Conservation (phyloP, 495 filamentous ascomycete genomes). For the Aspergillus haitiensis region DNA sequence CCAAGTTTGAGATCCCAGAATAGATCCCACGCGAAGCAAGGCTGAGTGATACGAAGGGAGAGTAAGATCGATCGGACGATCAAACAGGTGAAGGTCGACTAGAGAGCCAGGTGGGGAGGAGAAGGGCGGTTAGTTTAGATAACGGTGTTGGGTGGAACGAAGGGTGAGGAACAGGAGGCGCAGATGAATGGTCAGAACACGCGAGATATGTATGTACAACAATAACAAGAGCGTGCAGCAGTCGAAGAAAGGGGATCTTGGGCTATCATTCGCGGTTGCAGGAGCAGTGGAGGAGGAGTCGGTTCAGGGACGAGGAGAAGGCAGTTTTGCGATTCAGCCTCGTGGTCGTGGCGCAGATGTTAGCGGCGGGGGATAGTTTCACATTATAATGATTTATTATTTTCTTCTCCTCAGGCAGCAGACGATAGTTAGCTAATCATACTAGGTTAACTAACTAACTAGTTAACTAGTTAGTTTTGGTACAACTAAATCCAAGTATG, state of each 20-base stretch:
- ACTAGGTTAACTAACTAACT: background rate
- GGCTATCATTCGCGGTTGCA: constrained; percentile 17
- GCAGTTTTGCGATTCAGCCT: constrained; percentile 35
- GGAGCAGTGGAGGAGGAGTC: constrained; percentile 11
- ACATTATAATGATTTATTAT: constrained; percentile 17
- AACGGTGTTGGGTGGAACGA: background rate
- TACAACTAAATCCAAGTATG: background rate
- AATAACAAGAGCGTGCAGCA: constrained; percentile 3
- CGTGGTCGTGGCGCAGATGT: constrained; percentile 23
- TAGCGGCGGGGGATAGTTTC: constrained; percentile 19
- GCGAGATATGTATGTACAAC: background rate
- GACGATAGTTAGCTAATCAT: background rate
- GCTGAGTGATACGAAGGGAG: constrained; percentile 19
- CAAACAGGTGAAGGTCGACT: constrained; percentile 11
- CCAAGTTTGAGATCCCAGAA: constrained; percentile 27
- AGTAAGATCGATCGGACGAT: constrained; percentile 18
- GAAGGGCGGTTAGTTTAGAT: constrained; percentile 9
- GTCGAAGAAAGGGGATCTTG: background rate
- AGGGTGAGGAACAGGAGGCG: constrained; percentile 12
- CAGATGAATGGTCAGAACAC: constrained; percentile 15
- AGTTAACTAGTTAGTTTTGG: too few relatives aligned
- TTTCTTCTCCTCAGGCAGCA: constrained; percentile 10
- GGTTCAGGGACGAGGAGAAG: constrained; percentile 16
- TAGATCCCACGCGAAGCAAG: constrained; percentile 31
- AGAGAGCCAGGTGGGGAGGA: constrained; percentile 11